A percentile compares a stretch with the other conserved stretches of the same genome.
Conservation (phyloP, 768 basidiomycete species). For the Leucocoprinus leucothites region DNA sequence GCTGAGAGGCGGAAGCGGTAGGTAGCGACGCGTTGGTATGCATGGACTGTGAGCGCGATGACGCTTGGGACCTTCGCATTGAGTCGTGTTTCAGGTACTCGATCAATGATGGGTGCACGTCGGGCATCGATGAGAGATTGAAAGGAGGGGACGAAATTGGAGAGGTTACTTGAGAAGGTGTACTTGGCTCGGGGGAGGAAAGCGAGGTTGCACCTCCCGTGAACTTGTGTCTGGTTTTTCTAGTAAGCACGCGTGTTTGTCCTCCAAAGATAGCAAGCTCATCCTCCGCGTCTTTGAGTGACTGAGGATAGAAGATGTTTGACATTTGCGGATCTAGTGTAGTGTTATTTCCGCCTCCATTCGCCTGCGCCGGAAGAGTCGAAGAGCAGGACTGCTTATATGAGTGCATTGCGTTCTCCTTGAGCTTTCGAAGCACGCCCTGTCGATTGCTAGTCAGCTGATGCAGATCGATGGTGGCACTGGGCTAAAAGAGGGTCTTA, state of each 20-base stretch:
- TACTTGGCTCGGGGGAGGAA: conserved; percentile 3
- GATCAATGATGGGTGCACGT: conserved; percentile 30
- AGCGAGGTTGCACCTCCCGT: background rate
- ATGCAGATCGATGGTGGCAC: background rate
- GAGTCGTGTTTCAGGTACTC: conserved; percentile 29
- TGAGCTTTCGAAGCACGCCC: conserved; percentile 42
- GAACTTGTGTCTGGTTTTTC: conserved; percentile 23
- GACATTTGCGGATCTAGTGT: conserved; percentile 6
- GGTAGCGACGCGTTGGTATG: conserved; percentile 1
- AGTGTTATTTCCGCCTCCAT: background rate
- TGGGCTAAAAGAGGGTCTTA: conserved; percentile 20
- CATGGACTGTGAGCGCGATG: background rate
- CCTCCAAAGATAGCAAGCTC: conserved; percentile 56
- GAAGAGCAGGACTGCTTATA: conserved; percentile 26
- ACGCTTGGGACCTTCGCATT: conserved; percentile 14
- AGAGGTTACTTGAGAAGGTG: background rate
- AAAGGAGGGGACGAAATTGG: background rate
- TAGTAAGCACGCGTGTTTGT: conserved; percentile 41
- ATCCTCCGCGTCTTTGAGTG: conserved; percentile 34
- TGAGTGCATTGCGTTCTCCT: conserved; percentile 40
- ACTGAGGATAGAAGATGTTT: conserved; percentile 14
- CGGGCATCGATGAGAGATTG: conserved; percentile 16
- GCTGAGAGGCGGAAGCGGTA: background rate
- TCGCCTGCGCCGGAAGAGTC: conserved; percentile 6
- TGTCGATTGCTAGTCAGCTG: conserved; percentile 14